Base-by-base conservation (phyloP, 108 stramenopile genomes). In the Discostella stelligeroides region DNA sequence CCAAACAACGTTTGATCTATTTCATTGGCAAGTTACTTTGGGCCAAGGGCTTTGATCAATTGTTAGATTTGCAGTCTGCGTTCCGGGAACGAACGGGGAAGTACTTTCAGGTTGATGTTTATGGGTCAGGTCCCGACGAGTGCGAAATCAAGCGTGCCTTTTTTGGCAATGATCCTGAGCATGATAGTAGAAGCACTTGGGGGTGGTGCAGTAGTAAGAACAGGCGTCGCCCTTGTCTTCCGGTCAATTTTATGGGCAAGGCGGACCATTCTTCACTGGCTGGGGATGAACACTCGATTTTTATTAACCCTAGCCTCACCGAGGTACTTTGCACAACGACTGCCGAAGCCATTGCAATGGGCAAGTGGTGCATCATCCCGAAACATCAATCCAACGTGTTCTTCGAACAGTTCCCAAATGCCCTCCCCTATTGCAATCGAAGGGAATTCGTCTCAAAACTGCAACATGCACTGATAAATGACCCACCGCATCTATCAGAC, bases 11-110 rank as follows among this genome's bases (percentile, higher is more conserved):
- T n/a, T n/a, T n/a, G n/a, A n/a, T 88, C 1, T 98, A 98, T 70
- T 98, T 97, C 62, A 90, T 98, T 73, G 97, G 97, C 54, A 98
- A 97, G 64, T 68, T 96, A 55, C 79, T 97, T 7, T 98, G 96
- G 96, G 91, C 94, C 17, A 98, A 98, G 82, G 89, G 96, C 18
- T 91, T 96, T 65, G 95, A 94, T 66, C 79, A 83, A 1, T 73
- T 98, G 81, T 58, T 98, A 37, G 80, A 90, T 27, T 47, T 98
- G 12, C 71, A 91, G 61, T 84, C 90, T 8, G 56, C 70, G 5
- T 85, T 78, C 60, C 69, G 69, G 15, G 80, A 79, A 28, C 61
- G 63, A 60, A 81, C 73, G 40, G 85, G 84, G 0, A 65, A 79
- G 29, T 91, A 87, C 58, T 92, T 95, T 58, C 46, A 79, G 10